Base-by-base conservation (phyloP, 129 eudicot genomes). In the Tagetes erecta region DNA sequence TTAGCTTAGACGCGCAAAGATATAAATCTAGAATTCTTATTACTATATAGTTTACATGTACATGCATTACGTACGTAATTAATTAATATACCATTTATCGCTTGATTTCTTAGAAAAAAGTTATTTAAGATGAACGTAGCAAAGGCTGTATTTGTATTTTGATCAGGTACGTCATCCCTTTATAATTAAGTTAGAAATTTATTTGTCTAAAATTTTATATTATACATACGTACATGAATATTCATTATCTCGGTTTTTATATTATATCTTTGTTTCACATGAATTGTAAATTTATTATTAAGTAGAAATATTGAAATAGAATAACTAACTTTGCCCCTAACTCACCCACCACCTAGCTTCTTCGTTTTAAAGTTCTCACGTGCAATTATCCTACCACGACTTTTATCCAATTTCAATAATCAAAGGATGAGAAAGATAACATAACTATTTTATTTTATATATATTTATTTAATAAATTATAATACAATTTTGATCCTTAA, bases 331-430 rank as follows among this genome's bases (percentile, higher is more conserved):
- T 6, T 30, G 63, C 63, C 63, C 56, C 63, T 7, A 56, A 56
- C 63, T 56, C 64, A 9, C 64, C 39, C 64, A 31, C 64, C 20
- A 9, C 64, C 14, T 58, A 31, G 38, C 31, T 58, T 2, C 40
- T 8, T 58, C 6, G 64, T 8, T 31, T 58, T 58, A 31, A 58
- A 58, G 64, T 31, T 58, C 20, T 58, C 64, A 58, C 64, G 64
- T 58, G 64, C 14, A 58, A 58, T 31, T 58, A 58, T 53, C 14
- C 60, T 58, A 0, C 64, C 64, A 57, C 64, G 14, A 58, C 38
- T 58, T 31, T 31, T 30, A 30, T 58, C 64, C 5, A 3, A 5
- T 58, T 58, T 8, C 7, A 30, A 30, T 8, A 58, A 30, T 58
- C 12, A 58, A 58, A 58, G 40, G 39, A 58, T 33, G 64, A 33